Conservation (phyloP, 1,284 basidiomycete genomes). For the Tilletia horrida region DNA sequence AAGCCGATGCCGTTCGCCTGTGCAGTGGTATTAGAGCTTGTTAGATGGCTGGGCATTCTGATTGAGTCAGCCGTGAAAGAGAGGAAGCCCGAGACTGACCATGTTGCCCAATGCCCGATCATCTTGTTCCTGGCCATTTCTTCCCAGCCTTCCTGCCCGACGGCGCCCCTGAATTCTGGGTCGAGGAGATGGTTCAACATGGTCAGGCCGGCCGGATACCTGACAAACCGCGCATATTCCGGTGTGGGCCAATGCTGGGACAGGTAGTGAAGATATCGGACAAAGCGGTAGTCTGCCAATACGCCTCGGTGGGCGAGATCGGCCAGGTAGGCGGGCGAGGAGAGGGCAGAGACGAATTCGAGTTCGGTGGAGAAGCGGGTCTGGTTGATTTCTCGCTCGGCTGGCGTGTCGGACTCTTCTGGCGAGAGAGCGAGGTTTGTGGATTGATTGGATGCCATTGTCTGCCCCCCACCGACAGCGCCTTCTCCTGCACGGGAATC, state of each 20-base stretch:
- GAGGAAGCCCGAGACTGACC: slow-evolving; percentile 27
- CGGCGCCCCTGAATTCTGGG: slow-evolving; percentile 38
- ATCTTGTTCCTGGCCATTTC: slow-evolving; percentile 38
- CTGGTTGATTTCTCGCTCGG: slow-evolving; percentile 32
- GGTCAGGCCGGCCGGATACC: slow-evolving; percentile 46
- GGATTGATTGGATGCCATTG: not conserved
- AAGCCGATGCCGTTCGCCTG: not conserved
- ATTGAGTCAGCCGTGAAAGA: not conserved
- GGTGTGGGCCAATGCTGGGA: slow-evolving; percentile 41
- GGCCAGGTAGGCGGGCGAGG: slow-evolving; percentile 48
- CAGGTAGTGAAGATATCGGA: slow-evolving; percentile 41
- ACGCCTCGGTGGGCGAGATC: slow-evolving; percentile 38
- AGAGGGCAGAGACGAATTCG: slow-evolving; percentile 47
- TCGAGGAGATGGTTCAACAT: slow-evolving; percentile 42
- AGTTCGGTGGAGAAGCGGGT: slow-evolving; percentile 43
- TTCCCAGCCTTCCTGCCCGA: slow-evolving; percentile 39
- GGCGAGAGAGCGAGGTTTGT: not conserved
- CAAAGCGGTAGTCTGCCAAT: slow-evolving; percentile 35
- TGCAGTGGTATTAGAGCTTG: too few relatives aligned
- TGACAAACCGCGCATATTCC: slow-evolving; percentile 42
- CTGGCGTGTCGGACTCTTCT: slow-evolving; percentile 7
- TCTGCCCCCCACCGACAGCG: too few relatives aligned
- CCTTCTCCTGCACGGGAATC: too few relatives aligned
- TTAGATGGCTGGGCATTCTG: not conserved
- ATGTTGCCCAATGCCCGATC: slow-evolving; percentile 49